These are phyloP conservation scores for Pseudogymnoascus destructans DNA, from an alignment of 2,329 filamentous ascomycete genomes.

Conservation along the genomic window DNA sequence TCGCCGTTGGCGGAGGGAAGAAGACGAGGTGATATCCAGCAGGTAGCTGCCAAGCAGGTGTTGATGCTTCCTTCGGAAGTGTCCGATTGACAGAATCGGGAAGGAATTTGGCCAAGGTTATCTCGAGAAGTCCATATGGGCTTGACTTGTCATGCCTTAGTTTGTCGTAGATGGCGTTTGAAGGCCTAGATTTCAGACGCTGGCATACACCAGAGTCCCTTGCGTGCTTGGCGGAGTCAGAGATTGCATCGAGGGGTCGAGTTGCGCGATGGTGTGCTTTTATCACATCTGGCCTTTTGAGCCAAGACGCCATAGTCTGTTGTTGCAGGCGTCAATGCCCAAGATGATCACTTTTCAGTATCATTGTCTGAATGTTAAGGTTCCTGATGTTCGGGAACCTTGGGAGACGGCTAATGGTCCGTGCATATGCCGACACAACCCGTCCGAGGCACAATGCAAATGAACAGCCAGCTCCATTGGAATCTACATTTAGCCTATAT, in stretches of 20 bases:
- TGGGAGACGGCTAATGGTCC: background rate
- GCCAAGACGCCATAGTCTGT: background rate
- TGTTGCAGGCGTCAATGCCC: background rate
- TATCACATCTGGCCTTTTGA: background rate
- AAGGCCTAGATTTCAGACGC: slow-evolving; percentile 13
- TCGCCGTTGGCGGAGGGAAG: slow-evolving; percentile 56
- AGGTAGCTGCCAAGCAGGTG: background rate
- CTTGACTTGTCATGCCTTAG: background rate
- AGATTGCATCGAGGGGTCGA: background rate
- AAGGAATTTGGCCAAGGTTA: background rate
- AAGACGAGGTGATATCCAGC: slow-evolving; percentile 70
- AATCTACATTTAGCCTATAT: background rate
- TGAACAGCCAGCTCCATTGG: background rate
- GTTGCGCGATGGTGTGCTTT: background rate
- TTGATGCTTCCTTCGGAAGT: background rate
- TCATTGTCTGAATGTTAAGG: background rate
- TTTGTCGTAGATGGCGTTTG: slow-evolving; percentile 16
- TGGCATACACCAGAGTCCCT: background rate
- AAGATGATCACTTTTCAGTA: background rate
- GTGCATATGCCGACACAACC: background rate
- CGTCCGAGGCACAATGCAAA: background rate
- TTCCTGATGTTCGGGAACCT: background rate
- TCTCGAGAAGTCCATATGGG: background rate
- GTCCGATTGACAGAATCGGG: background rate
- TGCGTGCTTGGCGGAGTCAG: background rate